Evolutionary conservation across 768 basidiomycete genomes (phyloP), one percentile per base, ranked within the genome.

Genomic region (Phallus indusiatus): DNA sequence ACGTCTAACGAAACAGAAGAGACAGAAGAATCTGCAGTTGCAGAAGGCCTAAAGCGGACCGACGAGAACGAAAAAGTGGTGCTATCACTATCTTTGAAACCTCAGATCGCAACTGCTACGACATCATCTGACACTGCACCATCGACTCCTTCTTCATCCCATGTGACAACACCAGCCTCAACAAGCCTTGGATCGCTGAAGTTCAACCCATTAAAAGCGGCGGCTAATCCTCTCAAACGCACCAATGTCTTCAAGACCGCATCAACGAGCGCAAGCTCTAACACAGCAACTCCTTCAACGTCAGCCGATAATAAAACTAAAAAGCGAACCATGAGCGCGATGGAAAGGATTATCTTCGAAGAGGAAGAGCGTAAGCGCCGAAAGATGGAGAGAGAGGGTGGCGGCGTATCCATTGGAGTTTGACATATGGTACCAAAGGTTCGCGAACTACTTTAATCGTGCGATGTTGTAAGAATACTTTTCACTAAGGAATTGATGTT

Each of bases 301-400:
- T 42, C 42, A 42, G 42, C n/a, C 10, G 66, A 68, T 50, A 73
- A 72, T 46, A 68, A 71, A 60, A 64, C 61, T 11, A 79, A 76
- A 37, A 81, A 81, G 47, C 57, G 57, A 54, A 75, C 79, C 20
- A 82, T 94, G 80, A 83, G 85, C 64, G 90, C 89, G 21, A 89
- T 89, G 16, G 94, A 97, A 71, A 77, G 81, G 62, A 72, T 97
- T 60, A 94, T 96, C 61, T 64, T 84, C 59, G 95, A 97, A 75
- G 93, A 96, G 33, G 88, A 90, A 72, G 91, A 92, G 70, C 78
- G 92, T 68, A 94, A 95, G 72, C 79, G 85, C 69, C 76, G 91
- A 63, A 75, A 82, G 63, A 85, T 88, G 83, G 88, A 42, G n/a
- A 42, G 9, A n/a, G 42, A 42, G n/a, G n/a, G 36, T 37, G 36